A percentile compares a stretch with the other conserved stretches of the same genome.
phyloP scores from a whole-genome alignment of 1,284 basidiomycete genomes.

The Pascua sp. region DNA sequence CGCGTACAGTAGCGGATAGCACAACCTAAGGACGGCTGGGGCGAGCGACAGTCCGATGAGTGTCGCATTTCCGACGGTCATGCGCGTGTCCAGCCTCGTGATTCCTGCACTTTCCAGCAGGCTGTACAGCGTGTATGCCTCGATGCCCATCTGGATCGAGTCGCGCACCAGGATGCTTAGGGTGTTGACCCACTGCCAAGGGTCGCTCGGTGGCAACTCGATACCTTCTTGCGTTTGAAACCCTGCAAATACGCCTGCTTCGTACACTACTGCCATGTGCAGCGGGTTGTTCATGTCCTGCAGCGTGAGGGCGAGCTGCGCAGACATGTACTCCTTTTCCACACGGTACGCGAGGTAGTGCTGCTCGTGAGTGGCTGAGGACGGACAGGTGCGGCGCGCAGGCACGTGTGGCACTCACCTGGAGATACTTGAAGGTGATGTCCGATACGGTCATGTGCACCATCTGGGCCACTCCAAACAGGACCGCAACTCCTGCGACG shows the following conservation, averaged over 20 bases:
- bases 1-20: not conserved
- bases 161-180: conserved; percentile 71
- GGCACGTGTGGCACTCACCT: not conserved
- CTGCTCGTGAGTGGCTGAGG: conserved; percentile 35
- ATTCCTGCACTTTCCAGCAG: no score
- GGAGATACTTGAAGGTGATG: not conserved
- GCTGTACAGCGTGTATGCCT: conserved; percentile 27
- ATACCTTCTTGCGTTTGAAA: conserved; percentile 12
- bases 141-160: conserved; percentile 39
- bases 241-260: conserved; percentile 56
- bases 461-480: not conserved
- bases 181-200: conserved; percentile 50
- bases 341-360: conserved; percentile 66
- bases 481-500: not conserved
- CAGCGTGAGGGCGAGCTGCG: conserved; percentile 69
- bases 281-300: conserved; percentile 68
- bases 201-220: conserved; percentile 3
- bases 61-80: not conserved
- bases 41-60: conserved; percentile 10
- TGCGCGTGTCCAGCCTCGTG: conserved; percentile 53
- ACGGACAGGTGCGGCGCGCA: not conserved
- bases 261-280: conserved; percentile 69
- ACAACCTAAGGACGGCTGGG: not conserved
- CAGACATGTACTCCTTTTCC: conserved; percentile 69
- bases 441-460: not conserved